These are phyloP conservation scores for Xylaria longipes DNA, from an alignment of 495 filamentous ascomycete genomes.

Conservation along the genomic window DNA sequence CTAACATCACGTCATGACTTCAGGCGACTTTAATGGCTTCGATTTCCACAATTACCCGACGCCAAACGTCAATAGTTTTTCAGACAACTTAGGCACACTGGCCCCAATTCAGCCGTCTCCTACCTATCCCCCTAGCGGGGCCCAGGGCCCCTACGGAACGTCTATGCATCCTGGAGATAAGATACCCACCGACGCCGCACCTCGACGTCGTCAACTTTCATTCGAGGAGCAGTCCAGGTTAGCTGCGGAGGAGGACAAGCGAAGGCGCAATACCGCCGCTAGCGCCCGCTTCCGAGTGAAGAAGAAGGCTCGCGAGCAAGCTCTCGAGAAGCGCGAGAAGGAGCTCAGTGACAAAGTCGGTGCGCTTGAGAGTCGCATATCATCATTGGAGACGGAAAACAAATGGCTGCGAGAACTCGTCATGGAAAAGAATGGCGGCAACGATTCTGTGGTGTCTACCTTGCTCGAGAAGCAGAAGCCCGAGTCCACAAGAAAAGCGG, in stretches of 20 bases:
- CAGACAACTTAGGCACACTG: slow-evolving; percentile 50
- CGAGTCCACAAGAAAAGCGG: slow-evolving; percentile 23
- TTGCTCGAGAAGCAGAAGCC: slow-evolving; percentile 51
- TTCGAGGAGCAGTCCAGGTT: slow-evolving; percentile 74
- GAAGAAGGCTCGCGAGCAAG: slow-evolving; percentile 98
- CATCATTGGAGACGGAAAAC: slow-evolving; percentile 92
- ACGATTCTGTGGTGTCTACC: slow-evolving; percentile 54
- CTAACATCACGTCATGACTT: slow-evolving; percentile 50
- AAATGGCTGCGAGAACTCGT: slow-evolving; percentile 94
- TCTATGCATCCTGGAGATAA: slow-evolving; percentile 55
- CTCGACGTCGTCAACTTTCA: slow-evolving; percentile 47
- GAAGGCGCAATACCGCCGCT: slow-evolving; percentile 93
- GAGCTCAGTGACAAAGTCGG: slow-evolving; percentile 87
- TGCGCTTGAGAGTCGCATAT: slow-evolving; percentile 79
- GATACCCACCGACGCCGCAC: slow-evolving; percentile 53
- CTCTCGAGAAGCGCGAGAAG: slow-evolving; percentile 87
- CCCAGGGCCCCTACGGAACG: slow-evolving; percentile 50
- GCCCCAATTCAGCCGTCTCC: slow-evolving; percentile 56
- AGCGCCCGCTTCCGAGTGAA: slow-evolving; percentile 95
- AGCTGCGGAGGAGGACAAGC: slow-evolving; percentile 96
- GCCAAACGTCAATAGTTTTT: slow-evolving; percentile 53
- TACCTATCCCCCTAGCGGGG: slow-evolving; percentile 47
- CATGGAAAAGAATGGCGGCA: slow-evolving; percentile 83
- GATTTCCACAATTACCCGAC: slow-evolving; percentile 56
- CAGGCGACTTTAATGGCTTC: slow-evolving; percentile 57